Evolutionary conservation across 768 basidiomycete genomes (phyloP).

Genomic region (Coprinopsis sp.): DNA sequence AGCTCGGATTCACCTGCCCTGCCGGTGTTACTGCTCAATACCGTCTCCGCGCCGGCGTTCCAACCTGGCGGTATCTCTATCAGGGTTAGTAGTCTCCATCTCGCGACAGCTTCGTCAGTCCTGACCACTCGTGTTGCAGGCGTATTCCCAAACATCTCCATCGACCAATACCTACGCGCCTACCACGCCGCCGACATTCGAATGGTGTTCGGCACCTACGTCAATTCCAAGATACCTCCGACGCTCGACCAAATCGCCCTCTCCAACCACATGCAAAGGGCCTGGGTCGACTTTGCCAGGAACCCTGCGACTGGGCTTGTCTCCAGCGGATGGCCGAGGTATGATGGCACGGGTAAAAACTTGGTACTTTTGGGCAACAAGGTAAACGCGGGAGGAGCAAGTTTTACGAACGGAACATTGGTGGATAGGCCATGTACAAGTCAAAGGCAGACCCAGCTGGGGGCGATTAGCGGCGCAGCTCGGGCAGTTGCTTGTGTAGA

Average conservation of each 20-base stretch:
- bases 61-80: conserved; percentile 21
- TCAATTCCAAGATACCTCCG: conserved; percentile 15
- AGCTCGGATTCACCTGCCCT: conserved; percentile 27
- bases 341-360: conserved; percentile 14
- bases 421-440: too few relatives aligned
- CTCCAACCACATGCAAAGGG: conserved; percentile 4
- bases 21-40: conserved; percentile 20
- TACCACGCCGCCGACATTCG: conserved; percentile 37
- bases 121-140: conserved; percentile 12
- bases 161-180: conserved; percentile 28
- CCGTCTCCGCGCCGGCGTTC: conserved; percentile 23
- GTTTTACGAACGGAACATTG: too few relatives aligned
- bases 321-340: conserved; percentile 17
- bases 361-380: too few relatives aligned
- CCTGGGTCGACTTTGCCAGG: conserved; percentile 12
- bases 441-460: too few relatives aligned
- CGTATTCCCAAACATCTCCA: conserved; percentile 32
- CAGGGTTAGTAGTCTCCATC: not conserved
- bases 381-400: too few relatives aligned
- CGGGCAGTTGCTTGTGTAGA: too few relatives aligned
- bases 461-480: too few relatives aligned
- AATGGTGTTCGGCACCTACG: conserved; percentile 31
- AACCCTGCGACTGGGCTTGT: conserved; percentile 10
- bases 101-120: not conserved
- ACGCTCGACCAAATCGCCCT: conserved; percentile 12